Conservation (phyloP, 352 stramenopile genomes). For the Phytophthora fragariae region DNA sequence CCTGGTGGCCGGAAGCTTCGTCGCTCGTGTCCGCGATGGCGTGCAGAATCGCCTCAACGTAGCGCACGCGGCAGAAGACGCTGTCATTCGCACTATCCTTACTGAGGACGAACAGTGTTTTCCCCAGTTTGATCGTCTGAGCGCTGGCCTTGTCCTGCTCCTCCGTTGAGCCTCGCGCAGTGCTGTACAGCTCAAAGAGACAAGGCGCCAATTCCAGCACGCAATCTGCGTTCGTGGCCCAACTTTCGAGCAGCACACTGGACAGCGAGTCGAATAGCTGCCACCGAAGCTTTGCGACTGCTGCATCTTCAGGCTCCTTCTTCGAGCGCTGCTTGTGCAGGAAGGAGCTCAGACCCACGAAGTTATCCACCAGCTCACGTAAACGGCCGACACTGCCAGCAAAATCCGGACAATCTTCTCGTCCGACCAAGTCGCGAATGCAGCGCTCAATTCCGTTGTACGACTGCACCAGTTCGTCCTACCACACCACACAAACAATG, state of each 20-base stretch:
- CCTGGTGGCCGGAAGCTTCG: slow-evolving; percentile 1
- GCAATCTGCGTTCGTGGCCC: slow-evolving; percentile 37
- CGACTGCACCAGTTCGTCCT: slow-evolving; percentile 43
- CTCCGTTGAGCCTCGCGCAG: not conserved
- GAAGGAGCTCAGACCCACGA: slow-evolving; percentile 44
- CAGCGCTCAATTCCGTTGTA: slow-evolving; percentile 36
- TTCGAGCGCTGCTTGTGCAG: slow-evolving; percentile 19
- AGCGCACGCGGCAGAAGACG: slow-evolving; percentile 68
- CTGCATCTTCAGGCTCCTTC: not conserved
- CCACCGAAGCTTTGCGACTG: slow-evolving; percentile 25
- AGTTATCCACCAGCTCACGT: slow-evolving; percentile 25
- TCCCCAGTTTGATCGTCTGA: slow-evolving; percentile 50
- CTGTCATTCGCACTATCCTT: slow-evolving; percentile 75
- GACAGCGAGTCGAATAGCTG: slow-evolving; percentile 41
- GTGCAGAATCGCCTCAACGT: slow-evolving; percentile 66
- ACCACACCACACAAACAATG: not conserved
- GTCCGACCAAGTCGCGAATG: slow-evolving; percentile 31
- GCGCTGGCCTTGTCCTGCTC: slow-evolving; percentile 8
- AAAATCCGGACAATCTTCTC: slow-evolving; percentile 8
- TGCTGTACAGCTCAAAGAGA: slow-evolving; percentile 50
- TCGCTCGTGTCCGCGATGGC: slow-evolving; percentile 43
- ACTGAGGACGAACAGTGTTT: slow-evolving; percentile 76
- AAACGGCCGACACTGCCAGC: slow-evolving; percentile 16
- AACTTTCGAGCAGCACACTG: slow-evolving; percentile 37
- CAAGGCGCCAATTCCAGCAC: slow-evolving; percentile 53